A percentile compares a stretch with the other conserved stretches of the same genome.
phyloP scores from a whole-genome alignment of 192 early-diverging fungal genomes.

The Coemansia sp. region DNA sequence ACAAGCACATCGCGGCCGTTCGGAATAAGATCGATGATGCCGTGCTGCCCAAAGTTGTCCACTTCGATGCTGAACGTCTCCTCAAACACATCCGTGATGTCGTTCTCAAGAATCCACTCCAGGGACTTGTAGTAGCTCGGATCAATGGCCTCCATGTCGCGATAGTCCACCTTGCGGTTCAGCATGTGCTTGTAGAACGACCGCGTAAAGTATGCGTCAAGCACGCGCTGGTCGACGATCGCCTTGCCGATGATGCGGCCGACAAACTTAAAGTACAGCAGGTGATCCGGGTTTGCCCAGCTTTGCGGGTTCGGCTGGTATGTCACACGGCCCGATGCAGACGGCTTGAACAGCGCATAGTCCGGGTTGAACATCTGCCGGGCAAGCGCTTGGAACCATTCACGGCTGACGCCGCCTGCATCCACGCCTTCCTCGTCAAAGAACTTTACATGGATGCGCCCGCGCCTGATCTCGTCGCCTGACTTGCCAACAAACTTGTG shows the following conservation, averaged over 20 bases:
- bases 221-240: conserved; percentile 92
- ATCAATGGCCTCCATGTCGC: conserved; percentile 97
- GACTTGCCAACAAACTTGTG: conserved; percentile 87
- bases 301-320: conserved; percentile 98
- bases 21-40: conserved; percentile 85
- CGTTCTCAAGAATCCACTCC: conserved; percentile 97
- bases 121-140: conserved; percentile 96
- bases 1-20: conserved; percentile 87
- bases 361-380: conserved; percentile 98
- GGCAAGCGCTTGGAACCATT: conserved; percentile 98
- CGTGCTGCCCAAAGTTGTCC: conserved; percentile 88
- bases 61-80: conserved; percentile 93
- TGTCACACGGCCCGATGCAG: conserved; percentile 92
- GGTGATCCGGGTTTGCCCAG: conserved; percentile 89
- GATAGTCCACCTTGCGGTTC: conserved; percentile 89
- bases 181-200: conserved; percentile 99
- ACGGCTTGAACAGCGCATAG: conserved; percentile 97
- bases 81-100: conserved; percentile 94
- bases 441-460: conserved; percentile 92
- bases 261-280: conserved; percentile 97
- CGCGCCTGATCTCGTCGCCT: conserved; percentile 92
- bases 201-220: conserved; percentile 97
- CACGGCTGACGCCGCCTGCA: conserved; percentile 95
- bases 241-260: conserved; percentile 99
- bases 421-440: conserved; percentile 97